Evolutionary conservation across 2,329 filamentous ascomycete species (phyloP).

Genomic region (Venturia carpophila): DNA sequence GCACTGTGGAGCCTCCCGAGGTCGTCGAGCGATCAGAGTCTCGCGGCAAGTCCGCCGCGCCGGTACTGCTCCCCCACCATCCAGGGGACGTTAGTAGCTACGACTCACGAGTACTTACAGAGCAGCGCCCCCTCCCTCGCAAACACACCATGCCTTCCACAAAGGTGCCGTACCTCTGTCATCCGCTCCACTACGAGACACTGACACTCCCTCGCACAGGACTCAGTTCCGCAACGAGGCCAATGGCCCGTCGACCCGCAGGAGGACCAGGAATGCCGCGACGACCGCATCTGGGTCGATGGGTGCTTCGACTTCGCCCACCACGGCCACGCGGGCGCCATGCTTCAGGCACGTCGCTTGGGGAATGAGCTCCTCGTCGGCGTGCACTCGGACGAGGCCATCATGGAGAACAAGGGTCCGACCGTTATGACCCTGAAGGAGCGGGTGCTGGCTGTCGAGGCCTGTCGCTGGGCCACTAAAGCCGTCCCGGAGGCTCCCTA

Average conservation of each 20-base stretch:
- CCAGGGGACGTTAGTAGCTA: too few relatives aligned
- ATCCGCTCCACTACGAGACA: not conserved
- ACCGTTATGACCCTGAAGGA: slow-evolving; percentile 94
- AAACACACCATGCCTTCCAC: not conserved
- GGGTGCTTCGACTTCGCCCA: slow-evolving; percentile 99
- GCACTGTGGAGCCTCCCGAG: too few relatives aligned
- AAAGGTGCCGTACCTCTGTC: not conserved
- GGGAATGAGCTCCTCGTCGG: slow-evolving; percentile 84
- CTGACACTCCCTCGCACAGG: slow-evolving; percentile 19
- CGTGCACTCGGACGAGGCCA: slow-evolving; percentile 91
- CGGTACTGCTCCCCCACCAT: not conserved
- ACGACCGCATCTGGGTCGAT: slow-evolving; percentile 90
- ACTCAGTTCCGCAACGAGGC: slow-evolving; percentile 45
- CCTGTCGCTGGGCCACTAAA: slow-evolving; percentile 87
- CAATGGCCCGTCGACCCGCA: slow-evolving; percentile 60
- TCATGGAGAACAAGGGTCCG: slow-evolving; percentile 93
- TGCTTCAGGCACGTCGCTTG: slow-evolving; percentile 89
- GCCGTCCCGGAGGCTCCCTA: slow-evolving; percentile 84
- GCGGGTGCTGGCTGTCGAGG: slow-evolving; percentile 82
- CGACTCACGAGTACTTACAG: too few relatives aligned
- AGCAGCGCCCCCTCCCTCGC: not conserved
- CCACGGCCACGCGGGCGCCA: slow-evolving; percentile 92
- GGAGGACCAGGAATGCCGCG: slow-evolving; percentile 48
- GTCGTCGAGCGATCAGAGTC: not conserved
- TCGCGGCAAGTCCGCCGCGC: not conserved